phyloP scores from a whole-genome alignment of 495 filamentous ascomycete species.

The Cetradonia linearis region DNA sequence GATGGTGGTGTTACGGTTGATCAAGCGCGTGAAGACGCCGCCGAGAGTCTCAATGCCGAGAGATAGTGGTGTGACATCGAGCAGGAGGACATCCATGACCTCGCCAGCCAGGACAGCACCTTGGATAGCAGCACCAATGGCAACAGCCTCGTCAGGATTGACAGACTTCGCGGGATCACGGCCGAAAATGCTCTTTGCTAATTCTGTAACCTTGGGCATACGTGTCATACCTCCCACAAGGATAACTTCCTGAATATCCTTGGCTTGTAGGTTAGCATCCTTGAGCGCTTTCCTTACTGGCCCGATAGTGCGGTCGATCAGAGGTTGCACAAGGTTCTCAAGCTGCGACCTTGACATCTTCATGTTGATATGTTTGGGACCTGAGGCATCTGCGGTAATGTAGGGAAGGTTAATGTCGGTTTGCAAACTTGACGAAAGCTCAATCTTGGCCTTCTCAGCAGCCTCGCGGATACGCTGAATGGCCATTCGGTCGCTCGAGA shows the following conservation, averaged over 20 bases:
- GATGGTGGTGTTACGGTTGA: constrained; percentile 99
- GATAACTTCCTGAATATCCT: constrained; percentile 98
- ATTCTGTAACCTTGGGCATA: constrained; percentile 98
- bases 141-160: constrained; percentile 98
- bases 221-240: constrained; percentile 99
- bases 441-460: constrained; percentile 99
- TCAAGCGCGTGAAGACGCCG: constrained; percentile 97
- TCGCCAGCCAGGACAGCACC: constrained; percentile 95
- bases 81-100: constrained; percentile 89
- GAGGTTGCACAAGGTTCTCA: constrained; percentile 82
- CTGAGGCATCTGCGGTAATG: constrained; percentile 91
- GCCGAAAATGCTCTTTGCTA: constrained; percentile 94
- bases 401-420: constrained; percentile 99
- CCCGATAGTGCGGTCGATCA: constrained; percentile 77
- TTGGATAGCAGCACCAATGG: constrained; percentile 96
- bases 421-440: constrained; percentile 90
- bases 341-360: constrained; percentile 92
- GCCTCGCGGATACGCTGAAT: constrained; percentile 99
- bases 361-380: constrained; percentile 94
- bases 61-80: constrained; percentile 95
- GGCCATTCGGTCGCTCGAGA: constrained; percentile 91
- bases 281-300: constrained; percentile 96
- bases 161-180: constrained; percentile 98
- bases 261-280: constrained; percentile 87
- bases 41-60: constrained; percentile 99